Evolutionary conservation across 495 filamentous ascomycete genomes (phyloP).

Genomic region (Letharia columbiana): DNA sequence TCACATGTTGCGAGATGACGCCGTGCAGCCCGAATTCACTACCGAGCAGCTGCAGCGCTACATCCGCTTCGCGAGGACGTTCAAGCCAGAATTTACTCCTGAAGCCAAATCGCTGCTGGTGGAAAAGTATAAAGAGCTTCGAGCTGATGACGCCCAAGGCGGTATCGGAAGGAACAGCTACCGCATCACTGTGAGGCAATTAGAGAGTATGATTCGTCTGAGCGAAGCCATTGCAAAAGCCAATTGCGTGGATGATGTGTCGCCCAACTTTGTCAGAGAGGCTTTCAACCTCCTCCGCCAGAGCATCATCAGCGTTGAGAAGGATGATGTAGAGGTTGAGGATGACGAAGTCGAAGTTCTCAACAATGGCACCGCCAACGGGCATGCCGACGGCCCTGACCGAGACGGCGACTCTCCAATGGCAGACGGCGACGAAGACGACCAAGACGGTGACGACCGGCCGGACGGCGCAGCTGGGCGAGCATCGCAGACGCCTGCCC

Average conservation of each 20-base stretch:
- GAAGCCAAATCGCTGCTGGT: slow-evolving; percentile 82
- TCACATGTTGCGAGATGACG: slow-evolving; percentile 84
- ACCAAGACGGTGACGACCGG: slow-evolving; percentile 32
- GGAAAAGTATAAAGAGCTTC: slow-evolving; percentile 90
- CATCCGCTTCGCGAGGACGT: slow-evolving; percentile 91
- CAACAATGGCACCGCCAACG: slow-evolving; percentile 26
- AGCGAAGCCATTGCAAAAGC: slow-evolving; percentile 95
- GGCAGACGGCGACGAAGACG: slow-evolving; percentile 44
- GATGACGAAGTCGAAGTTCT: slow-evolving; percentile 53
- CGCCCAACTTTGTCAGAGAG: slow-evolving; percentile 75
- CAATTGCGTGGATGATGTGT: slow-evolving; percentile 90
- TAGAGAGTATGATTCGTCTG: slow-evolving; percentile 90
- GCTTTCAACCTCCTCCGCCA: slow-evolving; percentile 82
- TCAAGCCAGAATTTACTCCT: slow-evolving; percentile 83
- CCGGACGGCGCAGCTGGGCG: slow-evolving; percentile 27
- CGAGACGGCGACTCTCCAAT: slow-evolving; percentile 65
- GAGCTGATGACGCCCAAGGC: slow-evolving; percentile 88
- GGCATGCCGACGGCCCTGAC: slow-evolving; percentile 37
- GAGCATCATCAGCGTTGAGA: slow-evolving; percentile 95
- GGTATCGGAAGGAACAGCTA: slow-evolving; percentile 89
- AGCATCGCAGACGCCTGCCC: slow-evolving; percentile 32
- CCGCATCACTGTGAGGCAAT: slow-evolving; percentile 91
- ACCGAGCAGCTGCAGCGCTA: slow-evolving; percentile 97
- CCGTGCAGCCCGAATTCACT: slow-evolving; percentile 83
- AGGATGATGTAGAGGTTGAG: slow-evolving; percentile 94